These are phyloP conservation scores for Colletotrichum sp. DNA, from an alignment of 2,329 filamentous ascomycete genomes.

Conservation along the genomic window DNA sequence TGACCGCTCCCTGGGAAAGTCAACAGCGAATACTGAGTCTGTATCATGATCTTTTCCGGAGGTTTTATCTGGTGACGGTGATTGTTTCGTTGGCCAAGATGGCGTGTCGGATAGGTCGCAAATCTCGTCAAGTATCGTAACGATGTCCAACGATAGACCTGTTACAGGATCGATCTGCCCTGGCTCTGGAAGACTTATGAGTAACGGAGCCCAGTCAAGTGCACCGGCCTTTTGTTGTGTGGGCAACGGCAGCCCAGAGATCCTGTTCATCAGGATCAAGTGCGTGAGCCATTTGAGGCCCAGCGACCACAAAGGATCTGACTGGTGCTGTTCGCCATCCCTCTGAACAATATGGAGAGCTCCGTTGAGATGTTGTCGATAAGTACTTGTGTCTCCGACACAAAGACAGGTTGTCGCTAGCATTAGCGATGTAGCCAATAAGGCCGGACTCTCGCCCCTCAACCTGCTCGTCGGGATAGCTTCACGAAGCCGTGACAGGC, in stretches of 20 bases:
- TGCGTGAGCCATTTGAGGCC: neutral
- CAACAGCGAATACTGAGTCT: neutral
- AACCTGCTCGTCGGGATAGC: neutral
- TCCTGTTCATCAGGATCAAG: neutral
- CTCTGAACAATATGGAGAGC: neutral
- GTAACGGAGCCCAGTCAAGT: neutral
- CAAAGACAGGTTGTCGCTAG: neutral
- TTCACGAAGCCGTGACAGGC: neutral
- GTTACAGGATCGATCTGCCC: neutral
- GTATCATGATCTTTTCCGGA: accelerated
- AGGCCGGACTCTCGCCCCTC: neutral
- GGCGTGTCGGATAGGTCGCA: neutral
- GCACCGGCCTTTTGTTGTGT: neutral
- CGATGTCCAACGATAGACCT: neutral
- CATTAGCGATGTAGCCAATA: neutral
- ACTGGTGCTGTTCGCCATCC: neutral
- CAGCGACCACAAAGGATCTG: neutral
- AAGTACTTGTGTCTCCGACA: neutral
- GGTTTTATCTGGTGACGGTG: neutral
- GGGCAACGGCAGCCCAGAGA: neutral
- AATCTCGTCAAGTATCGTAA: neutral
- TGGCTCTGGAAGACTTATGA: neutral
- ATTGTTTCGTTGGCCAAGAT: neutral
- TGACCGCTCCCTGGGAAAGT: neutral
- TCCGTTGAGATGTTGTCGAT: neutral